Evolutionary conservation across 805 yeast species (phyloP), one percentile per base, ranked within the genome.

Genomic region (Pichia gijzeniarum): DNA sequence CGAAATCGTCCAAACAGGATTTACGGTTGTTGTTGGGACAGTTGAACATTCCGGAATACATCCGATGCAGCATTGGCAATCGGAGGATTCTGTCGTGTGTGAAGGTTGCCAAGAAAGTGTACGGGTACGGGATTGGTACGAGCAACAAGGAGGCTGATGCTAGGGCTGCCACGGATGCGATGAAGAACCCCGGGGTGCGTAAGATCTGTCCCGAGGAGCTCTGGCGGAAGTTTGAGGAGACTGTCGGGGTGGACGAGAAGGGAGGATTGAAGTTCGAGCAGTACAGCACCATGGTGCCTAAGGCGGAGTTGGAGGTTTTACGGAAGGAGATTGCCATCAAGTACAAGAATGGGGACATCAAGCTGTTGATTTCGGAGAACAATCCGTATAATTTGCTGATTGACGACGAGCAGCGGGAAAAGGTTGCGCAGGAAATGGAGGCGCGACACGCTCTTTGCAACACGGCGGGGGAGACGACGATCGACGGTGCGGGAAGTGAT

Each of bases 121-220:
- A 88, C 21, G 95, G 95, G 0, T 64, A 63, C 12, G 96, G 96
- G 2, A 61, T 62, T 5, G 96, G 85, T 4, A 72, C 76, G 17
- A 82, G 79, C 49, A 70, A 74, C 9, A 84, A 83, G 57, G 82
- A 79, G 34, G 96, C 96, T 0, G 93, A 95, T 1, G 63, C 77
- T 17, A 69, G 83, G 46, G 96, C 96, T 2, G 97, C 97, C 0
- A 82, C 82, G 79, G 70, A 69, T 45, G 96, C 89, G 2, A 34
- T 52, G 45, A 28, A 36, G 6, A 53, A 52, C 25, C 55, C 53
- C 4, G 43, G 47, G 14, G 41, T 51, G 3, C 40, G 43, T 14
- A 38, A 42, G 16, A 44, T 51, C 4, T 48, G 54, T 28, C 41
- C 51, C 5, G 34, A 28, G 1, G 49, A 46, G 12, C 12, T 42